Evolutionary conservation across 208 protist species (phyloP), one percentile per base, ranked within the genome.

Genomic region (Leishmania guyanensis): DNA sequence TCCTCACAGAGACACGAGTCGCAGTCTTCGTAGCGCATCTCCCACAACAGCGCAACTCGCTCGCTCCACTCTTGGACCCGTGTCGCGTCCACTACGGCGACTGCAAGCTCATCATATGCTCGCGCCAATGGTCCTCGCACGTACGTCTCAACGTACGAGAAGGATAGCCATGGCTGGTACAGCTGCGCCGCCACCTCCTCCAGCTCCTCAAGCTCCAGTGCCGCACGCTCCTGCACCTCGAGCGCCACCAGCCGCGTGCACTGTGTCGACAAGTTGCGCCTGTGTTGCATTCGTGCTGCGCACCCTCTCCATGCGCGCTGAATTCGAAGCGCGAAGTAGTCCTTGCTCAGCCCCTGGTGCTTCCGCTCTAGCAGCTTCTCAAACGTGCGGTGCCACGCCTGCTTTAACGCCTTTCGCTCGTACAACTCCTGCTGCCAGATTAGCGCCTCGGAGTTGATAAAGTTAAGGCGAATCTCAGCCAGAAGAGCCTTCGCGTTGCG

Each of bases 21-120:
- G 68, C 87, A 88, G 17, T 78, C 48, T 43, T 84, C 77, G 79
- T 92, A 88, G 22, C 88, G 83, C 90, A 92, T 92, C 53, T 84
- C 84, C 90, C 90, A 94, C 43, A 94, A 79, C 73, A 94, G 73
- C 17, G 77, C 77, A 69, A 83, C 84, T 60, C 90, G 86, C 66
- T 86, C 86, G 33, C 77, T 74, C 86, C 88, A 90, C 85, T 94
- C 90, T 12, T 90, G 75, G 26, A 78, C 81, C 29, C 29, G 26
- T 9, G 64, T 79, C 22, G 60, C 6, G n/a, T 81, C 77, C 36
- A 91, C 80, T 1, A 80, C 12, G 22, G 75, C 54, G n/a, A 69
- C 56, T 20, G 78, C 64, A 14, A 69, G 48, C 43, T 69, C 50
- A n/a, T 75, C 75, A 50, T 70, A 77, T 26, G 60, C 76, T 4